Percentiles rank a stretch among this genome's conserved stretches.
Conservation (phyloP, 2,329 filamentous ascomycete species). For the Fusarium begoniae region DNA sequence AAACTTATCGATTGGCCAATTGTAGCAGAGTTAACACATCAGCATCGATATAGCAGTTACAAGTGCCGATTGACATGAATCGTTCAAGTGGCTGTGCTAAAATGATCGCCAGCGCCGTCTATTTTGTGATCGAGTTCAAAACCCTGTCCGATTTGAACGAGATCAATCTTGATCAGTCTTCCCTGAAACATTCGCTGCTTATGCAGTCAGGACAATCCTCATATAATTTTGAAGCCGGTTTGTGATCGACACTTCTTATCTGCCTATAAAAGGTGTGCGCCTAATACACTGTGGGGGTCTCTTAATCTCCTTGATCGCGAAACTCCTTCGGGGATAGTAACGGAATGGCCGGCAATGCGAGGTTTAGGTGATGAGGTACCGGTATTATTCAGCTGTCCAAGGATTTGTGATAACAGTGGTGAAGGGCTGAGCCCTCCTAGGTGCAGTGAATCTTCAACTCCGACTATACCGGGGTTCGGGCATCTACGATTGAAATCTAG, state of each 20-base stretch:
- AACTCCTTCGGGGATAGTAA: constrained; percentile 7
- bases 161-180: constrained; percentile 12
- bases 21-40: not conserved
- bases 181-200: constrained; percentile 10
- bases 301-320: constrained; percentile 5
- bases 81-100: not conserved
- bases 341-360: not conserved
- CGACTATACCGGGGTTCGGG: not conserved
- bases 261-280: constrained; percentile 12
- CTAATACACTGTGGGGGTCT: constrained; percentile 29
- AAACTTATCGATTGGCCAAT: not conserved
- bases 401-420: not conserved
- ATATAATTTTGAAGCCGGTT: constrained; percentile 6
- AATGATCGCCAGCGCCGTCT: not conserved
- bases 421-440: not conserved
- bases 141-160: not conserved
- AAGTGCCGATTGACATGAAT: constrained; percentile 1
- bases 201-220: constrained; percentile 20
- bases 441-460: not conserved
- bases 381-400: not conserved
- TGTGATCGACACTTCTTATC: constrained; percentile 10
- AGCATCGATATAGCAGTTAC: not conserved
- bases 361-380: not conserved
- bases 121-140: not conserved
- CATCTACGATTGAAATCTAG: constrained; percentile 17